Base-by-base conservation (phyloP, 805 yeast species). In the Nakazawaea anatomiae region DNA sequence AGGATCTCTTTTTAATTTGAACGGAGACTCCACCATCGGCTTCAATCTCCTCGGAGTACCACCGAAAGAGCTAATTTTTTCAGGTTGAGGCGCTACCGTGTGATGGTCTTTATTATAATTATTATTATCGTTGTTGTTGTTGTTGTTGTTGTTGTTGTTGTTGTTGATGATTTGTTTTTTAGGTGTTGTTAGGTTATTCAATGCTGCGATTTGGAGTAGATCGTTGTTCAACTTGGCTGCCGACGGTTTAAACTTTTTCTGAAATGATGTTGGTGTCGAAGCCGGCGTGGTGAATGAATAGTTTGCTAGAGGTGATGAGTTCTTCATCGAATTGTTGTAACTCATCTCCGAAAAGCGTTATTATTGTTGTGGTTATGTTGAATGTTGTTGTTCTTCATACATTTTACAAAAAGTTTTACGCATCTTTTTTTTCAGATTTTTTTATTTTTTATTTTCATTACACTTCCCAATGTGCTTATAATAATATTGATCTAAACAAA, bases 11-110 rank as follows among this genome's bases (percentile, higher is more conserved):
- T 51, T 46, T 54, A 14, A 50, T 52, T 60, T 61, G 54, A 66
- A 63, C 2, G 71, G 70, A 3, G 71, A 65, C 30, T 61, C 57
- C 14, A 65, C 60, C 31, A 67, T 55, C 27, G 69, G 65, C 47
- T 42, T 38, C 30, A 49, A 44, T 27, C 62, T 66, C 39, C 64
- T 57, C 3, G 69, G 69, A 1, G 69, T 59, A 42, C 59, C 52
- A 18, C 25, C 25, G 25, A 18, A 18, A 18, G 25, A 18, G 25
- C 25, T 18, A 2, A 18, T 18, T 18, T 18, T 18, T 3, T 18
- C 25, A 18, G 25, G 25, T 18, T 18, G 25, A 18, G 25, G 25
- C 25, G 25, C 25, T 18, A 18, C 25, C 25, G 25, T 18, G 25
- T 18, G 3, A 18, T 3, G 25, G 25, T 18, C 25, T 18, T 2